Evolutionary conservation across 441 rosid species (phyloP).

Genomic region (Erodium moschatum): DNA sequence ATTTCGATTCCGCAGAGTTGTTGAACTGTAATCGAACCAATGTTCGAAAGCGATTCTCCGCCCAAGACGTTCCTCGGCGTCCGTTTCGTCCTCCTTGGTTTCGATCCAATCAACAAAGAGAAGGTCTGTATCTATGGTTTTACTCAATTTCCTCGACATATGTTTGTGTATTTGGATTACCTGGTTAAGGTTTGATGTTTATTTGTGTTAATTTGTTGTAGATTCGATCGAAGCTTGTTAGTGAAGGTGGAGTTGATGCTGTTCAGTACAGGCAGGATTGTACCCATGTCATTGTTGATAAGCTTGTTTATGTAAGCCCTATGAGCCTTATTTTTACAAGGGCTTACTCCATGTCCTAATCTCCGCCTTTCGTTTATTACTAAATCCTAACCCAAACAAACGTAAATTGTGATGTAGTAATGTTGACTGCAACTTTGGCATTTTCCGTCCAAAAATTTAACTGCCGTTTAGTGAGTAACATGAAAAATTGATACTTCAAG

Average conservation of each 20-base stretch:
- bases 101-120: slow-evolving; percentile 36
- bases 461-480: too few species aligned
- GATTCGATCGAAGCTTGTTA: slow-evolving; percentile 69
- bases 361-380: too few species aligned
- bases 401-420: too few species aligned
- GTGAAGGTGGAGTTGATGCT: slow-evolving; percentile 65
- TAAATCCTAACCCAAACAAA: too few species aligned
- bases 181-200: background rate
- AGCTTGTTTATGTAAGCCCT: slow-evolving; percentile 48
- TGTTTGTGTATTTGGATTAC: background rate
- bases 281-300: slow-evolving; percentile 72
- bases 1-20: background rate
- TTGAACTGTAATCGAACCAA: slow-evolving; percentile 10
- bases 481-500: too few species aligned
- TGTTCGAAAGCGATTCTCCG: slow-evolving; percentile 29
- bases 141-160: background rate
- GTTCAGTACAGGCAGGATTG: slow-evolving; percentile 36
- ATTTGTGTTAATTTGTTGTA: slow-evolving; percentile 17
- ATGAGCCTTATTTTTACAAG: background rate
- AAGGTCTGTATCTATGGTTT: slow-evolving; percentile 24
- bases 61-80: slow-evolving; percentile 51
- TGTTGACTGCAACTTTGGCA: too few species aligned
- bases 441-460: too few species aligned
- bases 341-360: too few species aligned
- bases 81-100: slow-evolving; percentile 60